Conservation (phyloP, 208 protist genomes). For the Trichomonas gallinae region DNA sequence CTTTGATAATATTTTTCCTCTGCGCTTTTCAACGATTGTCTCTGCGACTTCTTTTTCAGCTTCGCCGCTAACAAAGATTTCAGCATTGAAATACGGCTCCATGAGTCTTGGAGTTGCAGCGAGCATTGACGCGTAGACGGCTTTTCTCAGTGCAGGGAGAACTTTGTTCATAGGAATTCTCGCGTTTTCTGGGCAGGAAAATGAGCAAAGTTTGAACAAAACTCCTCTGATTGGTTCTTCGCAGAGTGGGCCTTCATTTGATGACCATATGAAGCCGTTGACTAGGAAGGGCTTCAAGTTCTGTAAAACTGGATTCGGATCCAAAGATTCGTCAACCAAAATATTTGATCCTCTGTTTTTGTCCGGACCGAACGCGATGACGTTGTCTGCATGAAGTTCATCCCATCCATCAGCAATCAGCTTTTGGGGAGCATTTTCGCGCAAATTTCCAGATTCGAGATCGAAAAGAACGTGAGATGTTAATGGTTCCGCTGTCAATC, state of each 20-base stretch:
- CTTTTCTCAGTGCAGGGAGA: constrained; percentile 63
- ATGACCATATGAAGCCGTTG: constrained; percentile 69
- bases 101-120: constrained; percentile 80
- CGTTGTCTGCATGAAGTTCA: constrained; percentile 65
- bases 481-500: not conserved
- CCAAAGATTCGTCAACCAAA: constrained; percentile 84
- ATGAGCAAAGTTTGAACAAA: constrained; percentile 49
- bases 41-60: constrained; percentile 54
- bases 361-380: constrained; percentile 74
- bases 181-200: not conserved
- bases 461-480: not conserved
- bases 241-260: constrained; percentile 80
- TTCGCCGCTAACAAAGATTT: constrained; percentile 71
- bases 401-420: constrained; percentile 60
- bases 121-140: constrained; percentile 78
- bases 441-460: not conserved
- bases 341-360: constrained; percentile 66
- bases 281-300: not conserved
- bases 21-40: constrained; percentile 50
- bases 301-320: not conserved
- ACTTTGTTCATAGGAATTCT: constrained; percentile 37
- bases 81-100: constrained; percentile 83
- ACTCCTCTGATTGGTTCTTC: constrained; percentile 78
- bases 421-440: too few species aligned
- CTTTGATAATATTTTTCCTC: constrained; percentile 63